Conservation (phyloP, 2,329 filamentous ascomycete genomes). For the Metarhizium anisopliae region DNA sequence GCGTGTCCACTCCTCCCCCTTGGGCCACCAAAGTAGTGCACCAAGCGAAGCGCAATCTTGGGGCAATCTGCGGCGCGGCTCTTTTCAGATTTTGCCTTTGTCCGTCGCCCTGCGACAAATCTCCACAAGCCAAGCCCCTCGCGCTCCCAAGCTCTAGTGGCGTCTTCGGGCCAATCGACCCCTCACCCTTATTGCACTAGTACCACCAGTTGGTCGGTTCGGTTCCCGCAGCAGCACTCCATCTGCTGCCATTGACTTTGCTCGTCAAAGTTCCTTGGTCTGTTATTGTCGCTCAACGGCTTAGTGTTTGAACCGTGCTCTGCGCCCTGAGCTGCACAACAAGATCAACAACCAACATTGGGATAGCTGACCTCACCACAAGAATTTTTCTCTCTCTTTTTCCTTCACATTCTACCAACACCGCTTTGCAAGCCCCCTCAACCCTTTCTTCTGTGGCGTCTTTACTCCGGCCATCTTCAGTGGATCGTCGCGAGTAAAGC, state of each 20-base stretch:
- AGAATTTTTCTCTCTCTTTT: neutral
- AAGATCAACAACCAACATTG: neutral
- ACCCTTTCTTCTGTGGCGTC: conserved; percentile 14
- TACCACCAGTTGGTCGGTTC: conserved; percentile 1
- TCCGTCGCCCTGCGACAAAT: neutral
- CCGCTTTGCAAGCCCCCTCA: neutral
- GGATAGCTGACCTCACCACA: neutral
- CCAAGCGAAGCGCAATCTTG: neutral
- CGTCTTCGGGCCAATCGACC: conserved; percentile 8
- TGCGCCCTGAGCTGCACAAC: neutral
- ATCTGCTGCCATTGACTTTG: neutral
- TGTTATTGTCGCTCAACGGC: neutral
- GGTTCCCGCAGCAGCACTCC: neutral
- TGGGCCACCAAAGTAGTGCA: neutral
- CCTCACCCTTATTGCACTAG: conserved; percentile 8
- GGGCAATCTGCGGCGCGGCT: neutral
- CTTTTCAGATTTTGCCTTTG: neutral
- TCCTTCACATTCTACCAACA: neutral
- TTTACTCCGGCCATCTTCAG: conserved; percentile 36
- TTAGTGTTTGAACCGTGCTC: neutral
- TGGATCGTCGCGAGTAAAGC: conserved; percentile 39
- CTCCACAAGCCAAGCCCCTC: conserved; percentile 4
- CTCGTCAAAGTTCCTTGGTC: neutral
- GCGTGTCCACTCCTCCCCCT: neutral
- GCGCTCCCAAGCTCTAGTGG: conserved; percentile 2